Conservation (phyloP, 371 early-diverging fungal species). For the Haplosporangium sp. region DNA sequence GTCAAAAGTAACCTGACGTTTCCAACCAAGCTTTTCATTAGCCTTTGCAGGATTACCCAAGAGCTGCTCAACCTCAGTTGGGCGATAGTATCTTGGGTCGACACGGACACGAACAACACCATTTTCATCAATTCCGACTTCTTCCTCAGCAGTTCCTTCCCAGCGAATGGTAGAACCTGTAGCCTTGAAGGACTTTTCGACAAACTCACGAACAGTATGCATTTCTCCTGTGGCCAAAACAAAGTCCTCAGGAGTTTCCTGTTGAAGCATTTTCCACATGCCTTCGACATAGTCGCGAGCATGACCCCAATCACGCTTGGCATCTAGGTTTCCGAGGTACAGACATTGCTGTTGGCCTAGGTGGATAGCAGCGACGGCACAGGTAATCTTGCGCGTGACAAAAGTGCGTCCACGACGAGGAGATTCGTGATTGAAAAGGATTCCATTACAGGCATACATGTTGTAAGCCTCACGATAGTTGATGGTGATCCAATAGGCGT, state of each 20-base stretch:
- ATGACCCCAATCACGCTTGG: slow-evolving; percentile 92
- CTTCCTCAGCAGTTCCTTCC: slow-evolving; percentile 82
- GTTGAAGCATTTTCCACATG: slow-evolving; percentile 92
- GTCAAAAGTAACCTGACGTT: slow-evolving; percentile 77
- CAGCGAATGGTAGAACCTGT: slow-evolving; percentile 79
- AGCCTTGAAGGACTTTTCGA: slow-evolving; percentile 83
- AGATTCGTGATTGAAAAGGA: slow-evolving; percentile 90
- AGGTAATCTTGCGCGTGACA: slow-evolving; percentile 87
- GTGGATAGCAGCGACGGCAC: slow-evolving; percentile 85
- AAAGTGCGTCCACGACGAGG: slow-evolving; percentile 88
- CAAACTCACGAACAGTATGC: slow-evolving; percentile 86
- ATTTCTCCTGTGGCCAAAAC: slow-evolving; percentile 89
- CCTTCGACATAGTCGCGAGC: slow-evolving; percentile 90
- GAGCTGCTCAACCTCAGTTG: slow-evolving; percentile 87
- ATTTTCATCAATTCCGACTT: slow-evolving; percentile 78
- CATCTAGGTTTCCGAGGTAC: slow-evolving; percentile 86
- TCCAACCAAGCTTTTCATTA: slow-evolving; percentile 76
- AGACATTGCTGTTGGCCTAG: slow-evolving; percentile 78
- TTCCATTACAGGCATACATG: slow-evolving; percentile 89
- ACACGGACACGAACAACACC: slow-evolving; percentile 79
- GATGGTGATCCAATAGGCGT: slow-evolving; percentile 86
- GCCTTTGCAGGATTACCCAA: slow-evolving; percentile 87
- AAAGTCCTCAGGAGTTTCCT: slow-evolving; percentile 82
- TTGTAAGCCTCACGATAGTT: slow-evolving; percentile 88
- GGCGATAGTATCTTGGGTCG: slow-evolving; percentile 86